Conservation (phyloP, 768 basidiomycete species). For the Gloeophyllum trabeum region DNA sequence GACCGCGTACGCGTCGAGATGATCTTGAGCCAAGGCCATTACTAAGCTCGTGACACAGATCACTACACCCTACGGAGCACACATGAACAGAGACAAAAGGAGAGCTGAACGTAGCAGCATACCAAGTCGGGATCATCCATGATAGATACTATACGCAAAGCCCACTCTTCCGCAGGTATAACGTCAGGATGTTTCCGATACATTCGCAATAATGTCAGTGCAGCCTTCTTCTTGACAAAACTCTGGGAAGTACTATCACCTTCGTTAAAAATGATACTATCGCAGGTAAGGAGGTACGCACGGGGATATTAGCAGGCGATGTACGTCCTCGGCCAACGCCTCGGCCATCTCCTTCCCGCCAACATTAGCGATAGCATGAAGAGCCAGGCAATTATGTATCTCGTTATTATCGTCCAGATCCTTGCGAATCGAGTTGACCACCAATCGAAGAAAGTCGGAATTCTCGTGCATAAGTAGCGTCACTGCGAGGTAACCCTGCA, state of each 20-base stretch:
- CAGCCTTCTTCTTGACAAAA: slow-evolving; percentile 98
- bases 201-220: slow-evolving; percentile 81
- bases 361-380: slow-evolving; percentile 97
- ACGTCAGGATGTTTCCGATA: slow-evolving; percentile 96
- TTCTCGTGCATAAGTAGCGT: slow-evolving; percentile 98
- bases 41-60: slow-evolving; percentile 89
- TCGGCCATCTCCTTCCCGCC: slow-evolving; percentile 99
- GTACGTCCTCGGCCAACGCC: slow-evolving; percentile 86
- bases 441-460: slow-evolving; percentile 89
- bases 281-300: slow-evolving; percentile 28
- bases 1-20: slow-evolving; percentile 81
- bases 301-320: slow-evolving; percentile 91
- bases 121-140: slow-evolving; percentile 93
- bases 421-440: slow-evolving; percentile 97
- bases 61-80: slow-evolving; percentile 67
- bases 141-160: slow-evolving; percentile 83
- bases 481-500: slow-evolving; percentile 91
- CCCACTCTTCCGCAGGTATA: slow-evolving; percentile 92
- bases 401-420: slow-evolving; percentile 93
- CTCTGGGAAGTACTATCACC: slow-evolving; percentile 72
- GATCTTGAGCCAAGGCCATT: slow-evolving; percentile 89
- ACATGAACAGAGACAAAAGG: neutral
- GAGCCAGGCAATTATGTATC: slow-evolving; percentile 88
- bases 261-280: slow-evolving; percentile 5
- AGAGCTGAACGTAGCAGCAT: slow-evolving; percentile 7